Evolutionary conservation across 139 green algal species (phyloP), one percentile per base, ranked within the genome.

Genomic region (Chlamydomonas sphaeroides): DNA sequence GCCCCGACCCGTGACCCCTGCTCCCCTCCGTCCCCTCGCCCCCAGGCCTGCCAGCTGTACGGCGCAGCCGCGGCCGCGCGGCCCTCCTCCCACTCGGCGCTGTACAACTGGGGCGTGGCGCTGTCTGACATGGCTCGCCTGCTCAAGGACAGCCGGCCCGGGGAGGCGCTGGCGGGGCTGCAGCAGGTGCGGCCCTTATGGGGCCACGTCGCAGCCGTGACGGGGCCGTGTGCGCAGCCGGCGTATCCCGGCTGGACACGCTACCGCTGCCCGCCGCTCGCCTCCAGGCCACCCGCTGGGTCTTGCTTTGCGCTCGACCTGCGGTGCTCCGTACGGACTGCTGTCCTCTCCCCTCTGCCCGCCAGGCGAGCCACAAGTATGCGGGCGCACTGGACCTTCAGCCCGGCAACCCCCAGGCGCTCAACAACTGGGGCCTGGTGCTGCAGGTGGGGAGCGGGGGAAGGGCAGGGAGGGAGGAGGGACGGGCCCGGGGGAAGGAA

Each of bases 361-460:
- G 25, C 0, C 75, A 71, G 62, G 62, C 59, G 59, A 84, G 75
- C 57, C 78, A 92, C 23, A 93, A 94, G 75, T 97, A 97, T 78
- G 88, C 90, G 20, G 72, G 79, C 26, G 91, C 92, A 3, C 85
- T 96, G 48, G 49, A 78, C n/a, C 71, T 85, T 45, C 86, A 91
- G 38, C 87, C 92, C 10, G 82, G 87, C 78, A 95, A 94, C 80
- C 85, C 93, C 2, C 93, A 95, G 80, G 94, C 92, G 38, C 91
- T 97, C 38, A 97, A 97, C 91, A 97, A 97, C 80, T 96, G 93
- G 93, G 94, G 90, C 20, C 87, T 97, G 49, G 91, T 96, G 59
- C 72, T 97, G 53, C 91, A 95, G 89, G 93, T 95, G 80, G 53
- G 79, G 48, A n/a, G n/a, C n/a, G n/a, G 41, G 21, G n/a, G n/a